Evolutionary conservation across 164 flowering plant species (phyloP).

Genomic region (Kingdonia uniflora): DNA sequence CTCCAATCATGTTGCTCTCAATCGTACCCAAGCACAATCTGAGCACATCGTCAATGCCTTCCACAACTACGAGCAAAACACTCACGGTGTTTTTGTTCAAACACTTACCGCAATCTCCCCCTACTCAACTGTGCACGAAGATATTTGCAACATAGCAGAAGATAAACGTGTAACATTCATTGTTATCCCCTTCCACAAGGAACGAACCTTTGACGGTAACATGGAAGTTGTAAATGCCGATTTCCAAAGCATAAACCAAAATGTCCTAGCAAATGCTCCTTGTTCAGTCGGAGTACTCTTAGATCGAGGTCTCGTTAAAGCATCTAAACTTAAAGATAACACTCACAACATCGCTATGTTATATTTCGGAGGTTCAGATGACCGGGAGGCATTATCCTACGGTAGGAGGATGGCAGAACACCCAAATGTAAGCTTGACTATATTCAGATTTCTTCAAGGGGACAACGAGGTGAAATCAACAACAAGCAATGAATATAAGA

Average conservation of each 20-base stretch:
- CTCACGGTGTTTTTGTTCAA: slow-evolving; percentile 10
- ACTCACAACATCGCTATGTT: slow-evolving; percentile 14
- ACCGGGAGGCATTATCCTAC: slow-evolving; percentile 19
- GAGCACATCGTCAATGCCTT: slow-evolving; percentile 22
- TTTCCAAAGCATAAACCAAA: slow-evolving; percentile 19
- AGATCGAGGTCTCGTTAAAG: slow-evolving; percentile 15
- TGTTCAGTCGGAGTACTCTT: slow-evolving; percentile 23
- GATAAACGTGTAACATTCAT: slow-evolving; percentile 21
- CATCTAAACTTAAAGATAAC: slow-evolving; percentile 7
- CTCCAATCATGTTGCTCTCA: background rate
- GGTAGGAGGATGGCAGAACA: slow-evolving; percentile 16
- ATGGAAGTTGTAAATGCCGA: slow-evolving; percentile 20
- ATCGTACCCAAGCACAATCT: slow-evolving; percentile 13
- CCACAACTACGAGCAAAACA: slow-evolving; percentile 13
- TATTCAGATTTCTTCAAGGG: slow-evolving; percentile 11
- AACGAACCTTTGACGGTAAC: slow-evolving; percentile 22
- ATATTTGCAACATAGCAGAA: slow-evolving; percentile 24
- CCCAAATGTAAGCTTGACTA: slow-evolving; percentile 13
- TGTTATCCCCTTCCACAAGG: slow-evolving; percentile 25
- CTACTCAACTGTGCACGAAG: slow-evolving; percentile 22
- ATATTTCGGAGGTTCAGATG: slow-evolving; percentile 22
- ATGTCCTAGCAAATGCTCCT: slow-evolving; percentile 17
- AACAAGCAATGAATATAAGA: no score
- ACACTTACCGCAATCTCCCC: slow-evolving; percentile 22
- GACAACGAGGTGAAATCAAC: slow-evolving; percentile 3